These are phyloP conservation scores for Hortaea sp. DNA, from an alignment of 2,329 filamentous ascomycete species.

Conservation along the genomic window DNA sequence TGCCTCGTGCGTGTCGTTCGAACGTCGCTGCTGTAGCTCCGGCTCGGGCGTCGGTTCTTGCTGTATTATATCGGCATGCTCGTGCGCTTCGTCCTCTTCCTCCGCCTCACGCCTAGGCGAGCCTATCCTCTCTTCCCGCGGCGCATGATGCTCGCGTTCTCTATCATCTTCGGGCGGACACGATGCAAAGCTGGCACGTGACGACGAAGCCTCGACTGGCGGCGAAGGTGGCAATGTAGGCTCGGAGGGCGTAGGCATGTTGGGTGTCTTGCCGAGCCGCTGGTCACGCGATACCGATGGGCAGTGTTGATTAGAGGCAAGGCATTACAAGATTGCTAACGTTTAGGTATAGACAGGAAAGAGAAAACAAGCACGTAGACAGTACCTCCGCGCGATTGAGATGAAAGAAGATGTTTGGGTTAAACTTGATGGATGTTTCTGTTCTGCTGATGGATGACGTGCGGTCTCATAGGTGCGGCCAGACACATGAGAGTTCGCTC, in stretches of 20 bases:
- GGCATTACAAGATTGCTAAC: neutral
- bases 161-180: conserved; percentile 30
- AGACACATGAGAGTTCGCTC: no score
- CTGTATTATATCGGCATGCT: conserved; percentile 10
- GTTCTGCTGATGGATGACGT: no score
- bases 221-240: conserved; percentile 7
- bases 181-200: conserved; percentile 23
- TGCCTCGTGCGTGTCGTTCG: neutral
- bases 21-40: conserved; percentile 5
- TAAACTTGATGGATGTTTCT: no score
- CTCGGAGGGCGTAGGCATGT: conserved; percentile 14
- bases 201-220: conserved; percentile 8
- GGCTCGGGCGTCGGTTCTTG: conserved; percentile 22
- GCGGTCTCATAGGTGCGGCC: no score
- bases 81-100: conserved; percentile 4
- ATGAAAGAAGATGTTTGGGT: no score
- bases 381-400: no score
- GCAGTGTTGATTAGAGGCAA: neutral
- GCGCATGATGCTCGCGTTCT: conserved; percentile 10
- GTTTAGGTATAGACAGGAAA: no score
- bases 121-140: conserved; percentile 19
- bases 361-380: no score
- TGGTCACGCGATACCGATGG: neutral
- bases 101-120: conserved; percentile 10
- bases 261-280: neutral